Conservation (phyloP, 2,329 filamentous ascomycete species). For the Talaromyces rugulosus region DNA sequence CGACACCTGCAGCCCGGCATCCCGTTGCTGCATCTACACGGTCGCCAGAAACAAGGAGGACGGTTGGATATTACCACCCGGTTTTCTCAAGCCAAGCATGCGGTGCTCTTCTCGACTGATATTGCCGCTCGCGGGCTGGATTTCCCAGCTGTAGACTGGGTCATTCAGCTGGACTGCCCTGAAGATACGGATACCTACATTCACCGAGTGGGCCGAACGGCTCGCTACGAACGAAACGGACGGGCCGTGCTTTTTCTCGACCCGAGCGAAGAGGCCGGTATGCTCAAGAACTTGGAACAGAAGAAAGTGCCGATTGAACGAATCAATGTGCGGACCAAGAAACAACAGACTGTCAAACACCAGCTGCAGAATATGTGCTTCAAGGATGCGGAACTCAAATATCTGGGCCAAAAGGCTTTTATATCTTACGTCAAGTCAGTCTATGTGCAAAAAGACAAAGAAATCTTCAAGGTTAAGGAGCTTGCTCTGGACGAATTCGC, state of each 20-base stretch:
- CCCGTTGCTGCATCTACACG: slow-evolving; percentile 85
- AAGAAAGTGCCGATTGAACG: slow-evolving; percentile 86
- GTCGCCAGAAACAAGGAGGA: slow-evolving; percentile 86
- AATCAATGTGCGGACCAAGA: slow-evolving; percentile 83
- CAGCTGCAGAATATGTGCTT: slow-evolving; percentile 94
- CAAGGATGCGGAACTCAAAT: slow-evolving; percentile 89
- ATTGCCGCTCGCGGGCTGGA: slow-evolving; percentile 91
- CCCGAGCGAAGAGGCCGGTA: slow-evolving; percentile 87
- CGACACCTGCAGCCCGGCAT: slow-evolving; percentile 92
- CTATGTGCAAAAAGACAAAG: slow-evolving; percentile 85
- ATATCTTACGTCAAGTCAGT: slow-evolving; percentile 83
- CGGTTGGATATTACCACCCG: slow-evolving; percentile 81
- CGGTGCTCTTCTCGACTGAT: slow-evolving; percentile 92
- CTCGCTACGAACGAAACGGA: slow-evolving; percentile 84
- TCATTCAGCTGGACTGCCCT: slow-evolving; percentile 96
- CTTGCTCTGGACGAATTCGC: slow-evolving; percentile 84
- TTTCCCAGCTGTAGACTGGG: slow-evolving; percentile 96
- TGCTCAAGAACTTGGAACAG: slow-evolving; percentile 76
- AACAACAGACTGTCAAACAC: slow-evolving; percentile 78
- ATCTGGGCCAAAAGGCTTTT: slow-evolving; percentile 93
- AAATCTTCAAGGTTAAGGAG: slow-evolving; percentile 78
- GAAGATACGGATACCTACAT: slow-evolving; percentile 98
- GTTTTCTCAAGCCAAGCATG: slow-evolving; percentile 74
- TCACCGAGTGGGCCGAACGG: slow-evolving; percentile 89
- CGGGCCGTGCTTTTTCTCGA: slow-evolving; percentile 87